Evolutionary conservation across 129 eudicot species (phyloP).

Genomic region (Oenanthe sinensis): DNA sequence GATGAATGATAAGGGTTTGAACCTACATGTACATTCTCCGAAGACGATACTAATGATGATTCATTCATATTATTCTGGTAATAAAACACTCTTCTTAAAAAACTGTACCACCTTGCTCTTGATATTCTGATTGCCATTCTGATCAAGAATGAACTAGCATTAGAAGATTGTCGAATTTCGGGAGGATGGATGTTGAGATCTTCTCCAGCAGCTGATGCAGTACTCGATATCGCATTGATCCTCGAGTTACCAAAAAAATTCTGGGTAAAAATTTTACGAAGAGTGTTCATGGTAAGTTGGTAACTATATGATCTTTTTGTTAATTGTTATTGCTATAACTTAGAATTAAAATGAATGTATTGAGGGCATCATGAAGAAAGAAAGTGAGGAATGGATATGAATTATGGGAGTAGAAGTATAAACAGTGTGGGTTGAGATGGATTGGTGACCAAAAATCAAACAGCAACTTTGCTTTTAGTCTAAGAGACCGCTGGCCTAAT

Average conservation of each 20-base stretch:
- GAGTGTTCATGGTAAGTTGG: conserved; percentile 10
- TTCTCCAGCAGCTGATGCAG: conserved; percentile 12
- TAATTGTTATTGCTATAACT: not conserved
- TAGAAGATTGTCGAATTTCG: not conserved
- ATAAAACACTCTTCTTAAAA: conserved; percentile 81
- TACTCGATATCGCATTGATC: conserved; percentile 11
- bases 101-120: conserved; percentile 74
- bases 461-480: conserved; percentile 64
- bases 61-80: conserved; percentile 74
- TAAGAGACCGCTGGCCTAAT: conserved; percentile 33
- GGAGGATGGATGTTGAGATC: conserved; percentile 17
- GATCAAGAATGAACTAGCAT: conserved; percentile 43
- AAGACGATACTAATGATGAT: conserved; percentile 12
- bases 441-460: conserved; percentile 77
- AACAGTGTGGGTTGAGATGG: conserved; percentile 35
- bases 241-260: conserved; percentile 39
- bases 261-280: conserved; percentile 37
- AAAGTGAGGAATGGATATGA: conserved; percentile 15
- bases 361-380: conserved; percentile 1
- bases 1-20: conserved; percentile 74
- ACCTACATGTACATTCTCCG: conserved; percentile 11
- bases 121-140: conserved; percentile 84
- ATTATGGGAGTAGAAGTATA: conserved; percentile 28
- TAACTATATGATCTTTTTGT: not conserved
- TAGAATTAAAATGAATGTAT: not conserved